These are phyloP conservation scores for Cladosporium sphaerospermum DNA, from an alignment of 2,329 filamentous ascomycete species.

Conservation along the genomic window DNA sequence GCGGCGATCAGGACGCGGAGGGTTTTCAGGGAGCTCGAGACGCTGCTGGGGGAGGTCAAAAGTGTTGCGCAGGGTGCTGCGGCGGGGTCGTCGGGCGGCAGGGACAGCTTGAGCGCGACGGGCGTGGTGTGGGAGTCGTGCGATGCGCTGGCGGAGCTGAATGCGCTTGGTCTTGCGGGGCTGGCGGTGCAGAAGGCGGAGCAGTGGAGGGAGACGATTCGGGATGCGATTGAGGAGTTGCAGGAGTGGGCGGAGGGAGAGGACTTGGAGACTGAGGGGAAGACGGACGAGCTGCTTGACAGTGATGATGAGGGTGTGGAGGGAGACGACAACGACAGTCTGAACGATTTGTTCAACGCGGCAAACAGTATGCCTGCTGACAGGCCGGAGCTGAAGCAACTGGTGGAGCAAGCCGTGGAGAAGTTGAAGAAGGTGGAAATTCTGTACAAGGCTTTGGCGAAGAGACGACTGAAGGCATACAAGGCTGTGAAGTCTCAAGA, in stretches of 20 bases:
- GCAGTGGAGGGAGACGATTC: slow-evolving; percentile 66
- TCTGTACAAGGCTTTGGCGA: slow-evolving; percentile 63
- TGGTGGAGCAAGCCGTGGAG: slow-evolving; percentile 58
- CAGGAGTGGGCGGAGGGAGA: slow-evolving; percentile 75
- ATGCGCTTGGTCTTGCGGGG: slow-evolving; percentile 61
- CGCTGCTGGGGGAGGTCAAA: slow-evolving; percentile 56
- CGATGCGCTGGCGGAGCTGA: slow-evolving; percentile 62
- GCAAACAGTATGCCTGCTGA: slow-evolving; percentile 56
- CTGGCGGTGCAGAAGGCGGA: slow-evolving; percentile 66
- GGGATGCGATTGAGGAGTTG: slow-evolving; percentile 78
- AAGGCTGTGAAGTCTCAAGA: slow-evolving; percentile 14
- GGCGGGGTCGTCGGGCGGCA: slow-evolving; percentile 37
- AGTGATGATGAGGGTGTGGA: slow-evolving; percentile 35
- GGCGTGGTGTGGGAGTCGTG: slow-evolving; percentile 80
- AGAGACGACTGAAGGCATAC: slow-evolving; percentile 56
- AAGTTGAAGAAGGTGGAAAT: slow-evolving; percentile 61
- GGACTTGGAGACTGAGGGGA: slow-evolving; percentile 38
- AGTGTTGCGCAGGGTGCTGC: slow-evolving; percentile 44
- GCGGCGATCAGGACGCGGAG: slow-evolving; percentile 53
- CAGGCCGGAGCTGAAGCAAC: slow-evolving; percentile 60
- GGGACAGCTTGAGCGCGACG: slow-evolving; percentile 55
- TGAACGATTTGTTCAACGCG: slow-evolving; percentile 64
- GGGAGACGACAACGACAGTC: slow-evolving; percentile 44
- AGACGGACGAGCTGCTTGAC: slow-evolving; percentile 31
- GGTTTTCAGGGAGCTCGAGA: slow-evolving; percentile 56